Conservation (phyloP, 441 rosid genomes). For the Euphorbia celastroides region DNA sequence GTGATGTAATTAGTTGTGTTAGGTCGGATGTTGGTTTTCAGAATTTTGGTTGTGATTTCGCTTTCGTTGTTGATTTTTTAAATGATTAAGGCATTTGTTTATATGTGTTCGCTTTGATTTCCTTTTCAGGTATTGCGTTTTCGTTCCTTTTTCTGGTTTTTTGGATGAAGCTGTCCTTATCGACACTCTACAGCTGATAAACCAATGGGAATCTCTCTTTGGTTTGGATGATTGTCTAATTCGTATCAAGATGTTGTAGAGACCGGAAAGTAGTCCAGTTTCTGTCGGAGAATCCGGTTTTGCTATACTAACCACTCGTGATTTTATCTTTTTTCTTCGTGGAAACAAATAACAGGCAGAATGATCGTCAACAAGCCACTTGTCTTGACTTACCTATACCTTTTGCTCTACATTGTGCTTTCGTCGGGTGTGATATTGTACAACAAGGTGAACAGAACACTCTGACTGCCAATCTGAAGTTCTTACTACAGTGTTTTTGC, state of each 20-base stretch:
- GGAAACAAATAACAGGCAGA: slow-evolving; percentile 25
- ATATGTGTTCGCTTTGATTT: background rate
- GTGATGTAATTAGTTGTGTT: slow-evolving; percentile 4
- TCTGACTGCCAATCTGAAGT: background rate
- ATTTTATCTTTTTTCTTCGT: slow-evolving; percentile 1
- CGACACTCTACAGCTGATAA: background rate
- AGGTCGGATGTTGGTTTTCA: background rate
- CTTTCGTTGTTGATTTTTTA: slow-evolving; percentile 1
- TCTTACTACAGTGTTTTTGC: background rate
- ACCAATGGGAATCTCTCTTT: background rate
- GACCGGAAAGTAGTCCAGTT: background rate
- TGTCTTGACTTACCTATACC: slow-evolving; percentile 80
- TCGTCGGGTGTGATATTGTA: slow-evolving; percentile 92
- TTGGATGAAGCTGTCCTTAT: too few species aligned
- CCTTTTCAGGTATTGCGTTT: slow-evolving; percentile 8
- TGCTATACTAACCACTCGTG: background rate
- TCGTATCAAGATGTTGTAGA: slow-evolving; percentile 4
- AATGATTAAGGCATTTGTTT: background rate
- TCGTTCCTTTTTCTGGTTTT: too few species aligned
- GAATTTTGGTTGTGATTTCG: slow-evolving; percentile 2
- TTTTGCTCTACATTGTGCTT: slow-evolving; percentile 76
- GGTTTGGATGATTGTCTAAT: background rate
- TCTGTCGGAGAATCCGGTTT: too few species aligned
- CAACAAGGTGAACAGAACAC: slow-evolving; percentile 77
- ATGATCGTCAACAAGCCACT: slow-evolving; percentile 68